These are phyloP conservation scores for Penicillium sp. DNA, from an alignment of 2,329 filamentous ascomycete species.

Conservation along the genomic window DNA sequence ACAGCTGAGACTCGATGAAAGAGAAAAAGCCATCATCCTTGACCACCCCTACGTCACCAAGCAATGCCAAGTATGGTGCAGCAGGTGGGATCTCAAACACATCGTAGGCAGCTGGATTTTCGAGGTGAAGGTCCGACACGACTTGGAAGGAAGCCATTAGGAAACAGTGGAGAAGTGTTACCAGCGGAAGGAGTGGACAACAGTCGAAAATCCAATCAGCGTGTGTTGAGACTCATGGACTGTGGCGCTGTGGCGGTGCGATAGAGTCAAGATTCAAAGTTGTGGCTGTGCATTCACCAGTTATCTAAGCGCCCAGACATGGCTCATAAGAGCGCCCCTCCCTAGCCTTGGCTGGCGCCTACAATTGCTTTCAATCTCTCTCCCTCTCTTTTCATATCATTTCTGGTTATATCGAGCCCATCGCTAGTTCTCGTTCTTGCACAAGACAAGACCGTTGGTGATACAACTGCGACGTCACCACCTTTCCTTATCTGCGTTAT, in stretches of 20 bases:
- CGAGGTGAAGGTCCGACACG: constrained; percentile 55
- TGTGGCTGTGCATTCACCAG: constrained; percentile 24
- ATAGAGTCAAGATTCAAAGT: neutral
- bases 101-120: constrained; percentile 48
- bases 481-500: constrained; percentile 15
- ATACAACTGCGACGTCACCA: constrained; percentile 9
- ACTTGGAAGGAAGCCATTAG: constrained; percentile 39
- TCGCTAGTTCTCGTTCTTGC: no score
- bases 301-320: constrained; percentile 23
- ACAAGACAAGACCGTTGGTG: no score
- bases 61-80: constrained; percentile 50
- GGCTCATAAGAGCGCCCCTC: constrained; percentile 15
- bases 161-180: constrained; percentile 1
- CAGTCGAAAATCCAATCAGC: constrained; percentile 3
- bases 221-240: constrained; percentile 3
- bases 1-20: constrained; percentile 48
- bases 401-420: no score
- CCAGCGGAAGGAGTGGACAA: constrained; percentile 2
- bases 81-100: constrained; percentile 45
- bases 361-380: constrained; percentile 2
- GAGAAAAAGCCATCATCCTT: constrained; percentile 41
- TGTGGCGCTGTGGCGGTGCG: constrained; percentile 25
- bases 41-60: constrained; percentile 52
- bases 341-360: constrained; percentile 11
- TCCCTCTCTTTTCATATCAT: constrained; percentile 3